Base-by-base conservation (phyloP, 192 early-diverging fungal genomes). In the Pilaira anomala region DNA sequence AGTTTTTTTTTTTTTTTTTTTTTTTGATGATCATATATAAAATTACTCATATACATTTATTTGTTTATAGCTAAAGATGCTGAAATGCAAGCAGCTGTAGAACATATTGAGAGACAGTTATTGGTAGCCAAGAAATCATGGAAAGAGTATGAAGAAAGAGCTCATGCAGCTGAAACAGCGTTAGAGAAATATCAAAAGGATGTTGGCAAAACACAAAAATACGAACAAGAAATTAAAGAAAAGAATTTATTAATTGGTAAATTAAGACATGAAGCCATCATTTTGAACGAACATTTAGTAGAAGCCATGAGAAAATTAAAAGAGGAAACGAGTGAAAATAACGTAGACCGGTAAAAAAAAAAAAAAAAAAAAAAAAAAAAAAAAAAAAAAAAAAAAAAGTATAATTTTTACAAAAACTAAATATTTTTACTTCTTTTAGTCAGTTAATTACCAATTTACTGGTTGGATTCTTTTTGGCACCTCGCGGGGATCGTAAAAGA, bases 231-330 rank as follows among this genome's bases (percentile, higher is more conserved):
- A 25, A 77, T 90, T 22, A 79, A 85, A 52, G 87, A 92, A 60
- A 87, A 86, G 73, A 88, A 77, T 65, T 66, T 79, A n/a, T 66
- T 83, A 29, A 83, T 94, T 68, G 91, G 91, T 41, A 89, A 89
- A 68, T 76, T 94, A 36, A 77, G 88, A 29, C 86, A 86, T 59
- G 88, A 91, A 66, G 88, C 91, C 7, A 78, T 92, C 19, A 92
- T 90, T 53, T 80, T 95, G 5, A 92, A 98, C 71, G 86, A 89
- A 30, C 94, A 98, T 67, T 72, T 97, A 44, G 83, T 86, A 42
- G 95, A 98, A 63, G 93, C 94, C 28, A 91, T 97, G 85, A 85
- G 93, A 22, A 86, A 90, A 49, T 73, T 97, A 62, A 84, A 84
- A 60, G 89, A 91, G 49, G 85, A 86, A 60, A 83, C 85, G 67